Evolutionary conservation across 805 yeast genomes (phyloP).

Genomic region (Metschnikowia sp.): DNA sequence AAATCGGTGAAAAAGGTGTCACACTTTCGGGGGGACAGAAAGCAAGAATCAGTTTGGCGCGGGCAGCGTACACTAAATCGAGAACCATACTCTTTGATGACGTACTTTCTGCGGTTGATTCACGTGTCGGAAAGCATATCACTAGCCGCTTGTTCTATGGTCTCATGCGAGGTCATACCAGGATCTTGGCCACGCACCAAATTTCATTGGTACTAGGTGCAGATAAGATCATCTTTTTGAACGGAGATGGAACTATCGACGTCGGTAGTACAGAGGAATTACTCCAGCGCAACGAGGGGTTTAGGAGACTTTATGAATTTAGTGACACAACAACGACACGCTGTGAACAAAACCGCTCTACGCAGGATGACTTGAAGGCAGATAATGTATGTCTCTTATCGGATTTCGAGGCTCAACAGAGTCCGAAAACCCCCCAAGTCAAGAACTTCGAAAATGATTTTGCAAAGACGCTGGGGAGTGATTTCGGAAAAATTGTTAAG

Average conservation of each 20-base stretch:
- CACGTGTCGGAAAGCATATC: slow-evolving; percentile 42
- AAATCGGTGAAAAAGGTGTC: slow-evolving; percentile 44
- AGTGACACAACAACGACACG: slow-evolving; percentile 24
- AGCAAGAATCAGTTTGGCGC: slow-evolving; percentile 43
- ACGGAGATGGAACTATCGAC: slow-evolving; percentile 41
- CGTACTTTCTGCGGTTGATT: slow-evolving; percentile 44
- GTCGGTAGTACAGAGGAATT: slow-evolving; percentile 32
- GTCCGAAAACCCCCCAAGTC: not conserved
- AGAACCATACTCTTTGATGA: slow-evolving; percentile 39
- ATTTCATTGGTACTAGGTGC: slow-evolving; percentile 37
- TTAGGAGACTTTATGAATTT: slow-evolving; percentile 50
- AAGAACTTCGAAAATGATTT: not conserved
- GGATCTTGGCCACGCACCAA: slow-evolving; percentile 43
- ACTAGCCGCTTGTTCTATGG: slow-evolving; percentile 33
- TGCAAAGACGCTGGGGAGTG: not conserved
- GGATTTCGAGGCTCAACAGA: not conserved
- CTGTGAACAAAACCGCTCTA: not conserved
- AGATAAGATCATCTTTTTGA: slow-evolving; percentile 36
- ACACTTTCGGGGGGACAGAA: slow-evolving; percentile 46
- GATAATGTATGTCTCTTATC: not conserved
- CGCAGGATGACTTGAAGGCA: not conserved
- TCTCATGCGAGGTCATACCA: slow-evolving; percentile 31
- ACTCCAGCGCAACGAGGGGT: slow-evolving; percentile 37
- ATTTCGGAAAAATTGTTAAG: slow-evolving; percentile 27
- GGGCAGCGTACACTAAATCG: slow-evolving; percentile 37